phyloP scores from a whole-genome alignment of 495 filamentous ascomycete species.

The Aspergillus coremiiformis region DNA sequence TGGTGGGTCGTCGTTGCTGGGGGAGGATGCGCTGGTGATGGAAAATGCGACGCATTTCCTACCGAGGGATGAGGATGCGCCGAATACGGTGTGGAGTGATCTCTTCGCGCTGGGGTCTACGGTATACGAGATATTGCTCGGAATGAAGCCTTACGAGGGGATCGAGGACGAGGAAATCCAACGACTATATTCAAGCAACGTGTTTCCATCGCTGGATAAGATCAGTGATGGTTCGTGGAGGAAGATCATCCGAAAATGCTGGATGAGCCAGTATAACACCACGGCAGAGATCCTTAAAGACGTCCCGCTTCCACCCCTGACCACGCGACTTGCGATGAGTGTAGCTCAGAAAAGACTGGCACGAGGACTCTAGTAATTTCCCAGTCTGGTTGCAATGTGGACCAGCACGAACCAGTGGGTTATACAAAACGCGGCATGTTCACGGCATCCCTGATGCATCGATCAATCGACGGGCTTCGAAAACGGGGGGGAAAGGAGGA shows the following conservation, averaged over 20 bases:
- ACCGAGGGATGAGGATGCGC: not conserved
- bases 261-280: not conserved
- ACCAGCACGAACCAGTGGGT: too few species aligned
- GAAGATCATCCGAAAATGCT: not conserved
- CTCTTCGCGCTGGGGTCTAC: not conserved
- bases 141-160: not conserved
- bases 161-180: not conserved
- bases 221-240: not conserved
- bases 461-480: too few species aligned
- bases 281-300: not conserved
- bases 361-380: too few species aligned
- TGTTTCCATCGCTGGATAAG: not conserved
- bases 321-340: too few species aligned
- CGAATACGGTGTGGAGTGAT: not conserved
- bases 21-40: not conserved
- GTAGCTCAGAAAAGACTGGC: too few species aligned
- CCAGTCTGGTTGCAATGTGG: too few species aligned
- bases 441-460: not conserved
- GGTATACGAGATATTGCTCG: not conserved
- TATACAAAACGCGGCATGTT: not conserved
- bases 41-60: not conserved
- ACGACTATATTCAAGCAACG: not conserved
- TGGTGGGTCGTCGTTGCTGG: not conserved
- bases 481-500: too few species aligned
- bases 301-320: not conserved